Evolutionary conservation across 805 yeast genomes (phyloP).

Genomic region (Pichia scutulata): DNA sequence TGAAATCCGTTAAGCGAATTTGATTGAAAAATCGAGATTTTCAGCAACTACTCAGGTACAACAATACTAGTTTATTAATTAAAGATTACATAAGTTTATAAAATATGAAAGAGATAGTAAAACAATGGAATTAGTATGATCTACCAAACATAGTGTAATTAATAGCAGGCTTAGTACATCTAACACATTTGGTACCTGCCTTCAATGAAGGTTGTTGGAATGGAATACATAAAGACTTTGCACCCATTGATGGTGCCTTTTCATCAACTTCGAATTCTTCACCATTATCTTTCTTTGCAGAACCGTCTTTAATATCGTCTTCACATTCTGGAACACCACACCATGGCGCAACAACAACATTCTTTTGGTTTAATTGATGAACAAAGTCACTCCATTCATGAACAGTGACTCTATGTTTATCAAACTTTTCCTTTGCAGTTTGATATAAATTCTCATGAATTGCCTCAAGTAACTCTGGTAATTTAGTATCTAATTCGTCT

Average conservation of each 20-base stretch:
- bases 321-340: conserved; percentile 94
- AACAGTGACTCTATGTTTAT: conserved; percentile 74
- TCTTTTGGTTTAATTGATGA: conserved; percentile 84
- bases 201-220: conserved; percentile 81
- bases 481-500: conserved; percentile 51
- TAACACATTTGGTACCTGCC: conserved; percentile 78
- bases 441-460: conserved; percentile 70
- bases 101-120: neutral
- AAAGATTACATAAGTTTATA: neutral
- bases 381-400: conserved; percentile 88
- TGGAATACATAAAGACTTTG: conserved; percentile 96
- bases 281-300: conserved; percentile 71
- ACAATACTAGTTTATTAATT: neutral
- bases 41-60: too few relatives aligned
- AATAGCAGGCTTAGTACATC: conserved; percentile 68
- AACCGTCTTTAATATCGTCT: conserved; percentile 89
- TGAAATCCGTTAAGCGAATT: neutral
- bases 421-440: conserved; percentile 77
- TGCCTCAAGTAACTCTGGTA: conserved; percentile 73
- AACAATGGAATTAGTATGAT: conserved; percentile 53
- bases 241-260: conserved; percentile 98
- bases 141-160: conserved; percentile 95
- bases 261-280: conserved; percentile 89
- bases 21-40: too few relatives aligned
- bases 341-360: conserved; percentile 92